Percentiles rank a stretch among this genome's conserved stretches.
Conservation (phyloP, 305 asterid species). For the Solanum aculeatissimum region DNA sequence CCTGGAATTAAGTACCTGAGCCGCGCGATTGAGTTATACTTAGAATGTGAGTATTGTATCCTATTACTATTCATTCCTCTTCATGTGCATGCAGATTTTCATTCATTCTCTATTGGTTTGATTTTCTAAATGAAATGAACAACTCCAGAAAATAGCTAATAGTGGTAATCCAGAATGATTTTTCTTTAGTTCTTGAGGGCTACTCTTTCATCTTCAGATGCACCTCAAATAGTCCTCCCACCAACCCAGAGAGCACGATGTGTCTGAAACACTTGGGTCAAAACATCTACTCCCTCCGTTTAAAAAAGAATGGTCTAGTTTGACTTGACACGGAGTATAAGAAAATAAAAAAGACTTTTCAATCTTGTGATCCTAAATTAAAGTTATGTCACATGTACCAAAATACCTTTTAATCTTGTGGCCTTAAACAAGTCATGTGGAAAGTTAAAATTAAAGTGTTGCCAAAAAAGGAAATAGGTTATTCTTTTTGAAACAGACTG, state of each 20-base stretch:
- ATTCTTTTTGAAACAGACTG: too few species aligned
- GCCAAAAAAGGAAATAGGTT: too few species aligned
- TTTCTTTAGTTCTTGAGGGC: neutral
- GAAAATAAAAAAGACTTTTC: too few species aligned
- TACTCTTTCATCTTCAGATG: neutral
- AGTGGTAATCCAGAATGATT: neutral
- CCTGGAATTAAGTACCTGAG: slow-evolving; percentile 71
- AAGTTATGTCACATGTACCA: too few species aligned
- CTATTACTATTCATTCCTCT: neutral
- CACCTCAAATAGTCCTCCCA: neutral
- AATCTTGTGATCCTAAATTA: too few species aligned
- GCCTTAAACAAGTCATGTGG: too few species aligned
- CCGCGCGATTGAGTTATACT: slow-evolving; percentile 87
- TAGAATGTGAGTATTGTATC: slow-evolving; percentile 62
- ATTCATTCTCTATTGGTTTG: neutral
- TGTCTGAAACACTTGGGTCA: neutral
- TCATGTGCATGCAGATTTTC: neutral
- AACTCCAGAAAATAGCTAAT: neutral
- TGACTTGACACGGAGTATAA: too few species aligned
- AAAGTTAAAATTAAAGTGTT: too few species aligned
- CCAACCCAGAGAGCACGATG: neutral
- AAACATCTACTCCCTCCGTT: neutral
- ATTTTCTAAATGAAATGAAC: neutral
- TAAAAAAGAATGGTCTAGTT: too few species aligned
- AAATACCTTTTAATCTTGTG: too few species aligned